Conservation (phyloP, 768 basidiomycete species). For the Chalciporus piperatus region DNA sequence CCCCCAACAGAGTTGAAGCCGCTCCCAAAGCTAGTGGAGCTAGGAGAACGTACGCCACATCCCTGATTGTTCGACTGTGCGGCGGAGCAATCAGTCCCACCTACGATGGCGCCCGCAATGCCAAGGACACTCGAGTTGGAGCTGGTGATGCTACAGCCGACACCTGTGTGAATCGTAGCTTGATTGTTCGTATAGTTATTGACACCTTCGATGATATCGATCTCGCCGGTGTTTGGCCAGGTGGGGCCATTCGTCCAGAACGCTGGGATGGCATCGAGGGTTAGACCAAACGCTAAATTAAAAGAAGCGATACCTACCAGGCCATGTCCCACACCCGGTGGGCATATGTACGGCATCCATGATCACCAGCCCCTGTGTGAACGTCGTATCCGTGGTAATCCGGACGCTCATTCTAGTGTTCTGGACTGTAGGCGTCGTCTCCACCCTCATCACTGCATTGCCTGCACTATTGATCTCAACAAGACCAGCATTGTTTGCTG, state of each 20-base stretch:
- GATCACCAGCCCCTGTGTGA: conserved; percentile 68
- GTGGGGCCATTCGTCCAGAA: conserved; percentile 52
- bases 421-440: conserved; percentile 74
- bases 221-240: conserved; percentile 59
- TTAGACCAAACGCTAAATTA: not conserved
- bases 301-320: conserved; percentile 34
- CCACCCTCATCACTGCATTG: conserved; percentile 84
- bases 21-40: conserved; percentile 71
- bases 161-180: conserved; percentile 74
- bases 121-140: conserved; percentile 44
- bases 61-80: conserved; percentile 70
- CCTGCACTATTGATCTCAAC: conserved; percentile 65
- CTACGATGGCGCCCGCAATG: conserved; percentile 64
- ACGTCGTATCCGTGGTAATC: conserved; percentile 60
- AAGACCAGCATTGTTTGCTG: conserved; percentile 60
- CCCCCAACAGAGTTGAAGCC: conserved; percentile 83
- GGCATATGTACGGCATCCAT: conserved; percentile 90
- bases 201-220: conserved; percentile 84
- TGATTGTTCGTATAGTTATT: conserved; percentile 79
- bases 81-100: conserved; percentile 70
- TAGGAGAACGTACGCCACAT: conserved; percentile 70
- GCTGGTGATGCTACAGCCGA: conserved; percentile 64
- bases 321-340: conserved; percentile 87
- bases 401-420: conserved; percentile 73
- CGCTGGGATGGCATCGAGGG: conserved; percentile 21